Conservation (phyloP, 768 basidiomycete species). For the Sarcomyxa edulis region DNA sequence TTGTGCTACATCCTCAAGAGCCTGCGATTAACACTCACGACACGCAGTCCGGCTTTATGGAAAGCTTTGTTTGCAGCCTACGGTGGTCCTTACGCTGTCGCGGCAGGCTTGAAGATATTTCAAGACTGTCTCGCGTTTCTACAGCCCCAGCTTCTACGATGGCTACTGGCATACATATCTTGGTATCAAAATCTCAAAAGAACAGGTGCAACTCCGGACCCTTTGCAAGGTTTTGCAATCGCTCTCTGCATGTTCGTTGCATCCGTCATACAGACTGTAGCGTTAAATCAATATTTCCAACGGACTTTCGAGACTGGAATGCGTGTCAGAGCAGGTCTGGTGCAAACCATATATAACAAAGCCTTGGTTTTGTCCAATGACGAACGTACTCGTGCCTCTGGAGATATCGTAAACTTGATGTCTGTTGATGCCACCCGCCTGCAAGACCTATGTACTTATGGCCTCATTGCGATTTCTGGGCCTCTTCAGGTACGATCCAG, state of each 20-base stretch:
- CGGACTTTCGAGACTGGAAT: conserved; percentile 77
- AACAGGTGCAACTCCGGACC: conserved; percentile 17
- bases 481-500: conserved; percentile 11
- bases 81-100: conserved; percentile 67
- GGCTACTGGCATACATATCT: conserved; percentile 78
- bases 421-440: conserved; percentile 78
- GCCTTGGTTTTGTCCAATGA: conserved; percentile 82
- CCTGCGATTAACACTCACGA: not conserved
- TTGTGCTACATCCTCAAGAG: conserved; percentile 3
- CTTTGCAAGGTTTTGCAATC: conserved; percentile 69
- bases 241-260: conserved; percentile 76
- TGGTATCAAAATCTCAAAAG: conserved; percentile 57
- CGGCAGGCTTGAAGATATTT: conserved; percentile 60
- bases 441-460: conserved; percentile 79
- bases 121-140: conserved; percentile 81
- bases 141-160: conserved; percentile 83
- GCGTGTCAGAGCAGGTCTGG: conserved; percentile 89
- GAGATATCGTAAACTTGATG: conserved; percentile 95
- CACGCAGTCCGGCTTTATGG: conserved; percentile 53
- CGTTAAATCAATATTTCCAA: conserved; percentile 91
- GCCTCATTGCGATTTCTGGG: conserved; percentile 78
- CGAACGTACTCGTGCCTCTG: conserved; percentile 74
- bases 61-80: conserved; percentile 73
- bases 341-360: conserved; percentile 83
- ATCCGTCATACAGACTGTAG: conserved; percentile 72